These are phyloP conservation scores for Akebia trifoliata DNA, from an alignment of 164 flowering plant species.

Conservation along the genomic window DNA sequence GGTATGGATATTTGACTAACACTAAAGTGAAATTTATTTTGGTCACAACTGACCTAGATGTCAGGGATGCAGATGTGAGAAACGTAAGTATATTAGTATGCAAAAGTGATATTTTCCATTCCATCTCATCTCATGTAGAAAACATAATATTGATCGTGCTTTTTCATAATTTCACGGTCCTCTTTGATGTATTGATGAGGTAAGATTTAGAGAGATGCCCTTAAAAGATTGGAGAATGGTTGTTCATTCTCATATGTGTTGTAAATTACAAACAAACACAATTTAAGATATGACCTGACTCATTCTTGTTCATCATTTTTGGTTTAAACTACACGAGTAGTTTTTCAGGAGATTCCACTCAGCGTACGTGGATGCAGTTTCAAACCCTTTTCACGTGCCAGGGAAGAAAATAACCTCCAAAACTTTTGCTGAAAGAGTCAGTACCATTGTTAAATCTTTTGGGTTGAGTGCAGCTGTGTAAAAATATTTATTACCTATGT, in stretches of 20 bases:
- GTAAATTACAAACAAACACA: neutral
- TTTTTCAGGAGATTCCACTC: constrained; percentile 93
- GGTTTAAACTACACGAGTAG: constrained; percentile 27
- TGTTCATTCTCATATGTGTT: neutral
- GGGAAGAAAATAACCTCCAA: constrained; percentile 92
- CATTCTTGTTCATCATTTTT: neutral
- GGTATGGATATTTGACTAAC: constrained; percentile 94
- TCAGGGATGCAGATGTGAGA: constrained; percentile 94
- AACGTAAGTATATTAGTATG: constrained; percentile 52
- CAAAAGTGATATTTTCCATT: neutral
- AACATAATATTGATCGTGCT: neutral
- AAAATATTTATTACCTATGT: too few species aligned
- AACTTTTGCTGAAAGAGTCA: constrained; percentile 79
- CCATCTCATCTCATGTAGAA: neutral
- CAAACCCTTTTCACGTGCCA: constrained; percentile 95
- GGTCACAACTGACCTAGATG: constrained; percentile 89
- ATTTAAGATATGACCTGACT: neutral
- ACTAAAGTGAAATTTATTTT: constrained; percentile 95
- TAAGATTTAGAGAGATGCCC: neutral
- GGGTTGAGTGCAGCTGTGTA: constrained; percentile 44
- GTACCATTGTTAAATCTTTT: constrained; percentile 77
- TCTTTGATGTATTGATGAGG: neutral
- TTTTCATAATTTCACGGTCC: neutral
- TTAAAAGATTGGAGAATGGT: neutral
- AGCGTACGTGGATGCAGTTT: constrained; percentile 95